Base-by-base conservation (phyloP, 2,329 filamentous ascomycete species). In the Diaporthe sp. region DNA sequence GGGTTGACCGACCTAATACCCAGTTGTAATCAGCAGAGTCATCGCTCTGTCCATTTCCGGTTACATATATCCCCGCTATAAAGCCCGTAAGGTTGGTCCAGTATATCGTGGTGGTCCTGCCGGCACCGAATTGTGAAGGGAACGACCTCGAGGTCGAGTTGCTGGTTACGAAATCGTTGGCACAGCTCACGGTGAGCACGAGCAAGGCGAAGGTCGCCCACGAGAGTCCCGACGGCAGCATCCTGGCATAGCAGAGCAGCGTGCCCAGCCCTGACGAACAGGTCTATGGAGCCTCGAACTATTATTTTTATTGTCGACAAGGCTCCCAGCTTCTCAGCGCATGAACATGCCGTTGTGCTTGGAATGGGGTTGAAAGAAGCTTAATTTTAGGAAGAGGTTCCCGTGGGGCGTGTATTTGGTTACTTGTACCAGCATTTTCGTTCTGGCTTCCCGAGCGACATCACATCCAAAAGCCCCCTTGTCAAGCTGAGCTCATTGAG, bases 21-120 rank as follows among this genome's bases (percentile, higher is more conserved):
- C 69, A 71, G 6, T 19, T 22, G 42, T 50, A 17, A 17, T 39
- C 10, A 3, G 55, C 42, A 35, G 55, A 61, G 44, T 61, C 56
- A 12, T 39, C 63, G 25, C 63, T 51, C 30, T 53, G 15, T 42
- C 55, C 69, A 19, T 19, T 39, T 4, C 55, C 19, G n/a, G 50
- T 9, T 44, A 71, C 42, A 35, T 59, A 39, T 61, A 71, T 71
- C 32, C 69, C 69, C n/a, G 55, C 69, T 61, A 71, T 71, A 22
- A 39, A 71, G 44, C 69, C 69, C 17, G 27, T 15, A 7, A 3
- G 15, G n/a, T 51, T 61, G 15, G 25, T 53, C 69, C 69, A 71
- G 69, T 71, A 71, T 35, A 61, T 30, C 56, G 32, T 50, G 8
- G 25, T 51, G 32, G 8, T 50, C 69, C 6, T n/a, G 44, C 37